phyloP scores from a whole-genome alignment of 352 stramenopile genomes.

The Globisporangium mamillatum region DNA sequence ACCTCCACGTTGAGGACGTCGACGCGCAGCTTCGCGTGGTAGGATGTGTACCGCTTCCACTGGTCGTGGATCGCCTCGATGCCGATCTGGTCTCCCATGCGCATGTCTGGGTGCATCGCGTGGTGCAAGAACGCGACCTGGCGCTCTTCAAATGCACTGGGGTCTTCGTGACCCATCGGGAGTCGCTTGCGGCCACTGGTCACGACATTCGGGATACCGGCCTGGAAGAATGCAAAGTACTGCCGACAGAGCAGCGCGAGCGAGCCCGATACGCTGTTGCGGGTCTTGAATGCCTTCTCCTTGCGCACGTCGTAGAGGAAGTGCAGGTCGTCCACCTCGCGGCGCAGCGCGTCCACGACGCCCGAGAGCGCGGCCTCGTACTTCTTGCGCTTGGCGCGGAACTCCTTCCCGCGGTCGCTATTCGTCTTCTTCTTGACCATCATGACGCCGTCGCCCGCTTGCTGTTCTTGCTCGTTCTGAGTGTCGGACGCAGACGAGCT shows the following conservation, averaged over 20 bases:
- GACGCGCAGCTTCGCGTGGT: constrained; percentile 29
- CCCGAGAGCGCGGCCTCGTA: constrained; percentile 40
- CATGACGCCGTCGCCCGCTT: neutral
- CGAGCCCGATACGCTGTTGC: constrained; percentile 36
- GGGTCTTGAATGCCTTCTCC: constrained; percentile 33
- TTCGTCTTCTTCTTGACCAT: constrained; percentile 41
- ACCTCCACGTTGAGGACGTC: constrained; percentile 42
- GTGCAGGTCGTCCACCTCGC: constrained; percentile 44
- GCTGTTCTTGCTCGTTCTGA: neutral
- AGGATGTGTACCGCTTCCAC: constrained; percentile 44
- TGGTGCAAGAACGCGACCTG: constrained; percentile 34
- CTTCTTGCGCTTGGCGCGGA: constrained; percentile 49
- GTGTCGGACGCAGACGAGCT: neutral
- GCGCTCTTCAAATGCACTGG: constrained; percentile 18
- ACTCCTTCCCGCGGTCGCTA: constrained; percentile 59
- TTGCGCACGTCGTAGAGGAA: constrained; percentile 39
- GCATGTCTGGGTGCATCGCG: constrained; percentile 40
- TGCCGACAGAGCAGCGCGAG: constrained; percentile 38
- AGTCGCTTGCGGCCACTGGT: constrained; percentile 32
- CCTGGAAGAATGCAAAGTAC: constrained; percentile 53
- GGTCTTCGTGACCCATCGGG: constrained; percentile 10
- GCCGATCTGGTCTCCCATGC: constrained; percentile 25
- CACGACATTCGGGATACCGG: constrained; percentile 29
- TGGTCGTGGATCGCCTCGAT: constrained; percentile 33
- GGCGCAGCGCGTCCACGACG: constrained; percentile 36